Percentiles rank a stretch among this genome's conserved stretches.
phyloP scores from a whole-genome alignment of 1,284 basidiomycete genomes.

The Malassezia pachydermatis region DNA sequence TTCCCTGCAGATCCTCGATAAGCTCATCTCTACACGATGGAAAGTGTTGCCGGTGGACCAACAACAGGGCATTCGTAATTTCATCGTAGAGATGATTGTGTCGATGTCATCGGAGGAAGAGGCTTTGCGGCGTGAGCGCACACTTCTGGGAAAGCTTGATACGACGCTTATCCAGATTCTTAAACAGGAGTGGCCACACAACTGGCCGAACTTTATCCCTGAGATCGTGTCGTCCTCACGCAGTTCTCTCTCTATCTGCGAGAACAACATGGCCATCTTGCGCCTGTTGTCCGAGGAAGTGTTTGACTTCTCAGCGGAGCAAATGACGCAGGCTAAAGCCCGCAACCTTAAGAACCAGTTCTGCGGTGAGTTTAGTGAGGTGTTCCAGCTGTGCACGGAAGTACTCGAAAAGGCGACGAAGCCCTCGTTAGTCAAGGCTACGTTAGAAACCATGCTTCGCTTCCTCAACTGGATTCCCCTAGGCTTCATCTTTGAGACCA shows the following conservation, averaged over 20 bases:
- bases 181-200: slow-evolving; percentile 99
- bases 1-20: slow-evolving; percentile 46
- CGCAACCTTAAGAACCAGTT: slow-evolving; percentile 80
- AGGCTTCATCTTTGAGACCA: slow-evolving; percentile 97
- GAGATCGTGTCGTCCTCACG: slow-evolving; percentile 96
- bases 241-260: slow-evolving; percentile 88
- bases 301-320: slow-evolving; percentile 96
- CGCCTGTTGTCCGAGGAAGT: slow-evolving; percentile 97
- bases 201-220: slow-evolving; percentile 96
- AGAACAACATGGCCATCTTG: slow-evolving; percentile 99
- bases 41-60: slow-evolving; percentile 90
- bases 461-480: slow-evolving; percentile 99
- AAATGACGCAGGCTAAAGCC: slow-evolving; percentile 97
- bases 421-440: slow-evolving; percentile 85
- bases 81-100: slow-evolving; percentile 85
- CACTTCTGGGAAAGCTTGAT: slow-evolving; percentile 93
- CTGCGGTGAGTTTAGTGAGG: slow-evolving; percentile 47
- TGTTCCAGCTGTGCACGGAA: slow-evolving; percentile 54
- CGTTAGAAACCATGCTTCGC: slow-evolving; percentile 84
- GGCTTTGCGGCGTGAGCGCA: slow-evolving; percentile 79
- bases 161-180: slow-evolving; percentile 91
- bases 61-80: slow-evolving; percentile 72
- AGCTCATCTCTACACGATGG: slow-evolving; percentile 87
- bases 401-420: slow-evolving; percentile 97
- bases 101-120: slow-evolving; percentile 71